phyloP scores from a whole-genome alignment of 257 asterid species.

The Solanum etuberosum region DNA sequence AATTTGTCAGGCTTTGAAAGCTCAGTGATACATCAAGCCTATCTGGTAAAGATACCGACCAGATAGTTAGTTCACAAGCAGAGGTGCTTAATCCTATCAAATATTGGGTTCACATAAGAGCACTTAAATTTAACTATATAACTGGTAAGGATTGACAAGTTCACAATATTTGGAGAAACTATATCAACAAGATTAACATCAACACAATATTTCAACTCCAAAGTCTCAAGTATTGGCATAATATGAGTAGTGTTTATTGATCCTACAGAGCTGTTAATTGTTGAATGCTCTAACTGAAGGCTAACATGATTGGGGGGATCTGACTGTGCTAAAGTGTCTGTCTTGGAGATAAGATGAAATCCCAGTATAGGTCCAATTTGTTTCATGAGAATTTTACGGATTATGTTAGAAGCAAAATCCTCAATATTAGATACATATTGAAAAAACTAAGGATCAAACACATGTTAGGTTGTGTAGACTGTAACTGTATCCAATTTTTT shows the following conservation, averaged over 20 bases:
- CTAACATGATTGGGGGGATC: no score
- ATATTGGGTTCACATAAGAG: background rate
- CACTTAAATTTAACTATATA: background rate
- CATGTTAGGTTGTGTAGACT: background rate
- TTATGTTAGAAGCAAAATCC: background rate
- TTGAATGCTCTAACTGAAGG: background rate
- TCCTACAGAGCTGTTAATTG: background rate
- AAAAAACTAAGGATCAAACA: background rate
- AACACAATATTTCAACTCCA: background rate
- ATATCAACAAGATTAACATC: background rate
- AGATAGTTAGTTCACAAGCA: background rate
- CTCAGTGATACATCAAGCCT: no score
- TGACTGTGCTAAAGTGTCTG: no score
- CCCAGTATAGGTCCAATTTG: no score
- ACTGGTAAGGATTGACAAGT: background rate
- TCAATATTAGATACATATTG: background rate
- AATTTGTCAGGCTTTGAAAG: no score
- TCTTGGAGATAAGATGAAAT: no score
- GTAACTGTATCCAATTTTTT: background rate
- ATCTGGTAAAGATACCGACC: no score
- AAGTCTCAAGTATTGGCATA: background rate
- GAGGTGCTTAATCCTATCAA: background rate
- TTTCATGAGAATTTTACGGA: background rate
- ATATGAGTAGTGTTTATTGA: background rate
- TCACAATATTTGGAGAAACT: background rate